A percentile compares a stretch with the other conserved stretches of the same genome.
Conservation (phyloP, 768 basidiomycete genomes). For the Mycena haematopus region DNA sequence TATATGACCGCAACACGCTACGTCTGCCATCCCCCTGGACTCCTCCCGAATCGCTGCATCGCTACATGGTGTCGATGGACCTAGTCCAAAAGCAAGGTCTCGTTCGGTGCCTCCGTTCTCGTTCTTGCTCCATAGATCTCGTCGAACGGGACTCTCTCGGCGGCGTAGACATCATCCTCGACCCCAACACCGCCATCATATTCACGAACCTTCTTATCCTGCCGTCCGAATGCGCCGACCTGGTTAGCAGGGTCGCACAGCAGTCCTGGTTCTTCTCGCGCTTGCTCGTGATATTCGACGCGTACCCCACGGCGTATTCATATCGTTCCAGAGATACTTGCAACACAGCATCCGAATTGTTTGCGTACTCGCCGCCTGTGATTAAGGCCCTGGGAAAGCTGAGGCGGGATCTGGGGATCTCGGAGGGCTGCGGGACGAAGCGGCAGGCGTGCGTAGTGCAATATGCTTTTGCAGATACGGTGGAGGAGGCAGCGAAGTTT, state of each 20-base stretch:
- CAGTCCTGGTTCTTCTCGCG: conserved; percentile 69
- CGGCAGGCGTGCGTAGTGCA: conserved; percentile 47
- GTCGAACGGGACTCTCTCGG: conserved; percentile 68
- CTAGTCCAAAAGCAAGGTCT: conserved; percentile 73
- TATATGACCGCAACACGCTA: conserved; percentile 54
- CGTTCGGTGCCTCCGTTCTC: conserved; percentile 54
- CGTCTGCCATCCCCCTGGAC: conserved; percentile 42
- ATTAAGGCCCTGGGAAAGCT: conserved; percentile 75
- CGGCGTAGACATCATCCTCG: conserved; percentile 71
- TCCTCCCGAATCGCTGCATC: conserved; percentile 50
- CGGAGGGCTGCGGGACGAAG: conserved; percentile 65
- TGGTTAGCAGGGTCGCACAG: conserved; percentile 50
- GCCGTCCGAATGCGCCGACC: conserved; percentile 53
- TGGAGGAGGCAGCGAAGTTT: conserved; percentile 62
- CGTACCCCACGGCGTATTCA: conserved; percentile 57
- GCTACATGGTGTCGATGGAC: conserved; percentile 73
- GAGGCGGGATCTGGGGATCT: conserved; percentile 64
- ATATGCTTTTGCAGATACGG: conserved; percentile 68
- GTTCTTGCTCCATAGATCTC: conserved; percentile 56
- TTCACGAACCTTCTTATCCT: conserved; percentile 54
- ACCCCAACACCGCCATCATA: conserved; percentile 64
- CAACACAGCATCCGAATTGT: conserved; percentile 34
- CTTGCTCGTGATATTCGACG: conserved; percentile 70
- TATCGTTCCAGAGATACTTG: conserved; percentile 33
- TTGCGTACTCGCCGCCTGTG: conserved; percentile 70